These are phyloP conservation scores for Rubia peregrina DNA, from an alignment of 305 asterid species.

Conservation along the genomic window DNA sequence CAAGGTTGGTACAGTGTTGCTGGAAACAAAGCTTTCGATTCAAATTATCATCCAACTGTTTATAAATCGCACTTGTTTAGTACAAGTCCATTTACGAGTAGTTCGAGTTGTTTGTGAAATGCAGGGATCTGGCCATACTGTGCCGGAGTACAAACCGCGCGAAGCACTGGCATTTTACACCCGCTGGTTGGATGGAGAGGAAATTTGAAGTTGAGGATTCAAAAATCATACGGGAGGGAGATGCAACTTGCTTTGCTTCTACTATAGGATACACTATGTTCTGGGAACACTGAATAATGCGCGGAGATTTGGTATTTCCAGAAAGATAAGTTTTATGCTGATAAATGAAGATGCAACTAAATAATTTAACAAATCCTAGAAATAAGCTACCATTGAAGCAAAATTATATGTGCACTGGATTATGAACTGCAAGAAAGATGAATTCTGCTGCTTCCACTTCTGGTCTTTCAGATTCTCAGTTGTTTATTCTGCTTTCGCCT, in stretches of 20 bases:
- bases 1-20: slow-evolving; percentile 41
- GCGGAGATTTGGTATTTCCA: not conserved
- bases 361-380: not conserved
- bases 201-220: slow-evolving; percentile 30
- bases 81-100: not conserved
- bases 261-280: not conserved
- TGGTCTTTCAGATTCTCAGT: not conserved
- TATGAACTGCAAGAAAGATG: not conserved
- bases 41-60: not conserved
- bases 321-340: not conserved
- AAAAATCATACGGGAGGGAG: not conserved
- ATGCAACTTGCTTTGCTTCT: not conserved
- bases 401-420: not conserved
- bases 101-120: not conserved
- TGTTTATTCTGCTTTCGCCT: slow-evolving; percentile 11
- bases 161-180: slow-evolving; percentile 71
- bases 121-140: slow-evolving; percentile 94
- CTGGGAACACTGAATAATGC: not conserved
- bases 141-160: slow-evolving; percentile 81
- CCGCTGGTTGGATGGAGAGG: slow-evolving; percentile 55
- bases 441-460: not conserved
- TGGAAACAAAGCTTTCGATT: not conserved
- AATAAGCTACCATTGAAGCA: not conserved
- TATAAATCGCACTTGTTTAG: not conserved
- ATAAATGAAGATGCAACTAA: not conserved